Conservation (phyloP, 164 flowering plant species). For the Piper longum region DNA sequence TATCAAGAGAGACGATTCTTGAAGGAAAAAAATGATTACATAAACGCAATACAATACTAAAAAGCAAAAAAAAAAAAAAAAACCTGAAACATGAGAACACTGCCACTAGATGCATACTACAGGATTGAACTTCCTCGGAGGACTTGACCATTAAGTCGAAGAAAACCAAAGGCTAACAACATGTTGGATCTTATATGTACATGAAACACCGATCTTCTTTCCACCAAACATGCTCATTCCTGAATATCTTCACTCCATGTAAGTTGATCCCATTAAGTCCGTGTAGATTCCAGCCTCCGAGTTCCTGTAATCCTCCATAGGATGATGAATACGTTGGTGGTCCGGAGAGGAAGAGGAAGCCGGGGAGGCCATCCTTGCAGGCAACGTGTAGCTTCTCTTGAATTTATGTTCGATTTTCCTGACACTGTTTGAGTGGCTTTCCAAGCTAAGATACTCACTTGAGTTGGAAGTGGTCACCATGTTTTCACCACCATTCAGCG, state of each 20-base stretch:
- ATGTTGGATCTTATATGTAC: slow-evolving; percentile 1
- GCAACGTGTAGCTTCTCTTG: slow-evolving; percentile 81
- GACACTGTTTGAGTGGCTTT: slow-evolving; percentile 33
- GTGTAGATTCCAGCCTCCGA: slow-evolving; percentile 60
- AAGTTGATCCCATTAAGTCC: slow-evolving; percentile 36
- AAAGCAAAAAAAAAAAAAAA: neutral
- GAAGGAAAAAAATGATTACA: neutral
- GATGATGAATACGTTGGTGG: slow-evolving; percentile 17
- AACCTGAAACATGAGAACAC: neutral
- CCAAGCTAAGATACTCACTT: slow-evolving; percentile 71
- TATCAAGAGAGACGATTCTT: neutral
- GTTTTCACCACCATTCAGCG: slow-evolving; percentile 2
- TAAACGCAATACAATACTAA: neutral
- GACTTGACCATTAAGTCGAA: neutral
- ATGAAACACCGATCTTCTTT: neutral
- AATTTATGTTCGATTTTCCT: slow-evolving; percentile 63
- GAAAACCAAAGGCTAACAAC: neutral
- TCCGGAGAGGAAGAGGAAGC: slow-evolving; percentile 52
- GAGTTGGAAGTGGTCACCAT: slow-evolving; percentile 21
- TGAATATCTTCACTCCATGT: neutral
- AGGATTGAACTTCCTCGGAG: neutral
- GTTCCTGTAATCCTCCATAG: slow-evolving; percentile 17
- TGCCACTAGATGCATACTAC: neutral
- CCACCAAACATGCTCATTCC: neutral
- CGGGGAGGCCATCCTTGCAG: slow-evolving; percentile 53